phyloP scores from a whole-genome alignment of 2,329 filamentous ascomycete species.

The Cercospora sesami region DNA sequence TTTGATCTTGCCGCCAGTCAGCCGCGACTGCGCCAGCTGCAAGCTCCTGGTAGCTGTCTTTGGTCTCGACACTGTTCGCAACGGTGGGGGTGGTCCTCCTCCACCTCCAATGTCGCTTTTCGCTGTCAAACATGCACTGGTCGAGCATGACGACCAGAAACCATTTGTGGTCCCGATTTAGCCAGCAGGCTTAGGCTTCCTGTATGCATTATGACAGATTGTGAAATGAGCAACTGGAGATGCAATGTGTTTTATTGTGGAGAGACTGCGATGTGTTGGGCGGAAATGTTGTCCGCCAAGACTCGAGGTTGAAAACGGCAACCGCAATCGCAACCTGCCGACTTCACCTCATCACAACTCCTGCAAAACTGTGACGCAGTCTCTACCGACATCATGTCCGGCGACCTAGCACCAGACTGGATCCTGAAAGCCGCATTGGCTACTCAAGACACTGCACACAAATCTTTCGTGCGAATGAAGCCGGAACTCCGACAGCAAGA shows the following conservation, averaged over 20 bases:
- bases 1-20: neutral
- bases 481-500: conserved; percentile 25
- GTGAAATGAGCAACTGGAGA: neutral
- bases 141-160: no score
- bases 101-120: no score
- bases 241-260: neutral
- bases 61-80: neutral
- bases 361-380: neutral
- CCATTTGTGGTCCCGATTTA: no score
- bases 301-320: neutral
- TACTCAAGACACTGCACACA: conserved; percentile 32
- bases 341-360: neutral
- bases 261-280: neutral
- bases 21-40: neutral
- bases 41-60: neutral
- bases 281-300: neutral
- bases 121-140: no score
- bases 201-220: no score
- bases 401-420: conserved; percentile 35
- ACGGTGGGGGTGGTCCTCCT: no score
- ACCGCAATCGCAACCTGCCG: neutral
- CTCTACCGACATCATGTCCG: conserved; percentile 22
- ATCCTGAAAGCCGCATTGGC: conserved; percentile 35
- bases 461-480: conserved; percentile 26
- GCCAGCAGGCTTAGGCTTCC: no score